A percentile compares a stretch with the other conserved stretches of the same genome.
Evolutionary conservation across 768 basidiomycete species (phyloP).

Genomic region (Tephrocybe sp.): DNA sequence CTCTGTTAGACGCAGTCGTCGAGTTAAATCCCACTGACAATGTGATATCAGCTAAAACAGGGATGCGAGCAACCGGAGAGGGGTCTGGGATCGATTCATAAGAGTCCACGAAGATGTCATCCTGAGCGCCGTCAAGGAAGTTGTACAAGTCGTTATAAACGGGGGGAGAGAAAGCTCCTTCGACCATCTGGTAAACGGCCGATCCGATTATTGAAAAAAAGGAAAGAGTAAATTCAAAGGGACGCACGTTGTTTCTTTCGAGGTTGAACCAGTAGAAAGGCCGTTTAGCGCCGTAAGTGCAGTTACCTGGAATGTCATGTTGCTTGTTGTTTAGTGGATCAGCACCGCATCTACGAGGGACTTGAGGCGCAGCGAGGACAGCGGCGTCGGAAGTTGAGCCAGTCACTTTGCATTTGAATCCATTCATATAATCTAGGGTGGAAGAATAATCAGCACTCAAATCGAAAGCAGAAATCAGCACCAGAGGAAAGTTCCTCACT

Average conservation of each 20-base stretch:
- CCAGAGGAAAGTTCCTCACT: slow-evolving; percentile 37
- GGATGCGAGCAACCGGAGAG: slow-evolving; percentile 37
- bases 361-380: slow-evolving; percentile 50
- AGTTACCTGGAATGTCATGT: slow-evolving; percentile 51
- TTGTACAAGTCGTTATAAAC: slow-evolving; percentile 71
- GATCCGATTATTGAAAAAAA: background rate
- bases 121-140: slow-evolving; percentile 68
- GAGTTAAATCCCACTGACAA: background rate
- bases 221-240: background rate
- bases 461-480: too few species aligned
- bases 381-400: slow-evolving; percentile 45
- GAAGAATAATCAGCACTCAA: background rate
- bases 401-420: slow-evolving; percentile 65
- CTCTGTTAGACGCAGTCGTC: background rate
- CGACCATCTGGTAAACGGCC: slow-evolving; percentile 51
- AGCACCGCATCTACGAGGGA: slow-evolving; percentile 64
- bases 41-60: slow-evolving; percentile 24
- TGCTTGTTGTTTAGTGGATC: slow-evolving; percentile 47
- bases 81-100: slow-evolving; percentile 45
- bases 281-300: slow-evolving; percentile 70
- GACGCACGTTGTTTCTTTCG: slow-evolving; percentile 59
- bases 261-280: slow-evolving; percentile 70
- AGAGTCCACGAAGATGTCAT: slow-evolving; percentile 67
- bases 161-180: slow-evolving; percentile 57
- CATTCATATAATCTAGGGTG: slow-evolving; percentile 65